Base-by-base conservation (phyloP, 1,139 yeast species). In the Yamadazyma conglobata region DNA sequence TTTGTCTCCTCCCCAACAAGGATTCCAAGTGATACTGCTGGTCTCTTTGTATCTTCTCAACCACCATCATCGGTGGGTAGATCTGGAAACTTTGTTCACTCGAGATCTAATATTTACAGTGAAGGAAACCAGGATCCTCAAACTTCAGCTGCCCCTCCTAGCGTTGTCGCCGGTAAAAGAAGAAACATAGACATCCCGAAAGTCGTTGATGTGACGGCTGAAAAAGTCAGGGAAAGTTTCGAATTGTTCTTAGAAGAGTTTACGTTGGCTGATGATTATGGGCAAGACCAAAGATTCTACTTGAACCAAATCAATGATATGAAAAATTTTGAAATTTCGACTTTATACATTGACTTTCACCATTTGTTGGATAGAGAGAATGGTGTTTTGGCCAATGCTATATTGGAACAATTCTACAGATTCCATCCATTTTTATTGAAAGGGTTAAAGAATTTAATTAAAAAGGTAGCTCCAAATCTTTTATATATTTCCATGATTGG, bases 201-300 rank as follows among this genome's bases (percentile, higher is more conserved):
- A 54, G 96, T 91, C 18, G 77, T 77, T 13, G 98, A 91, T 63
- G 77, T 81, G 24, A 88, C 96, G 5, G 96, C 96, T 39, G 96
- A 89, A 52, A 86, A 87, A 46, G 96, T 91, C 10, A 73, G 93
- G 32, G 95, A 88, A 54, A 79, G 93, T 17, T 91, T 91, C 54
- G 96, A 88, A 54, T 77, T 73, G 44, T 91, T 91, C 52, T 60
- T 91, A 39, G 86, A 82, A 52, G 82, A 77, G 26, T 86, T 67
- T 47, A 60, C 58, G 7, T 10, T 24, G 3, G 10, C 28, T 11
- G 31, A 31, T 25, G 46, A 48, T 13, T 58, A 58, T 17, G 64
- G 63, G 32, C 56, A 60, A 24, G 61, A 59, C 24, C 86, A 84
- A 4, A 71, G 67, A 38, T 67, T 79, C 21, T 91, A 91, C 50